These are phyloP conservation scores for Lantana camara DNA, from an alignment of 257 asterid species.

Conservation along the genomic window DNA sequence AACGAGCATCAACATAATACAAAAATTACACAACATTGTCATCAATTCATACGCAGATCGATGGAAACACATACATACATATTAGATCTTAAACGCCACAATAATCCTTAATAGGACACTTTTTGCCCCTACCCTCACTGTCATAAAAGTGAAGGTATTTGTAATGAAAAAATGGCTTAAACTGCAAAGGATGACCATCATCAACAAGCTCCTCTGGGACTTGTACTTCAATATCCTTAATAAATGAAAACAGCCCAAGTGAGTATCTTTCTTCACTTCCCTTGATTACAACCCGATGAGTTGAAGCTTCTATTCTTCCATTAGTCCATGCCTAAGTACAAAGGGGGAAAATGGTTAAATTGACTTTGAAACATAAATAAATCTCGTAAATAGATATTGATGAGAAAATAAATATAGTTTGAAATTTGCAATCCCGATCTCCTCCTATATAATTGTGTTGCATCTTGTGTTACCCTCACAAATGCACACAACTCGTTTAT, in stretches of 20 bases:
- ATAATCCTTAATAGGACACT: slow-evolving; percentile 39
- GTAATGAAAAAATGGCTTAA: slow-evolving; percentile 44
- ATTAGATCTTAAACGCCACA: slow-evolving; percentile 41
- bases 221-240: slow-evolving; percentile 26
- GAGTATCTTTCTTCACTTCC: slow-evolving; percentile 42
- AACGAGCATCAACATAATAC: too few relatives aligned
- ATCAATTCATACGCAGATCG: background rate
- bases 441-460: too few relatives aligned
- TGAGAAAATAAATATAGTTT: background rate
- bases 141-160: slow-evolving; percentile 37
- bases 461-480: too few relatives aligned
- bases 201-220: slow-evolving; percentile 38
- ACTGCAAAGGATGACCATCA: slow-evolving; percentile 30
- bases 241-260: slow-evolving; percentile 31
- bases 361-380: too few relatives aligned
- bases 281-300: slow-evolving; percentile 41
- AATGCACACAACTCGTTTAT: too few relatives aligned
- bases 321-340: slow-evolving; percentile 46
- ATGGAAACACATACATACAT: background rate
- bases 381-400: background rate
- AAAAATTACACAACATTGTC: background rate
- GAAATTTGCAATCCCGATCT: too few relatives aligned
- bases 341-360: background rate
- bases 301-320: slow-evolving; percentile 42
- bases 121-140: slow-evolving; percentile 38